Conservation (phyloP, 1,284 basidiomycete genomes). For the Xanthoconium separans region DNA sequence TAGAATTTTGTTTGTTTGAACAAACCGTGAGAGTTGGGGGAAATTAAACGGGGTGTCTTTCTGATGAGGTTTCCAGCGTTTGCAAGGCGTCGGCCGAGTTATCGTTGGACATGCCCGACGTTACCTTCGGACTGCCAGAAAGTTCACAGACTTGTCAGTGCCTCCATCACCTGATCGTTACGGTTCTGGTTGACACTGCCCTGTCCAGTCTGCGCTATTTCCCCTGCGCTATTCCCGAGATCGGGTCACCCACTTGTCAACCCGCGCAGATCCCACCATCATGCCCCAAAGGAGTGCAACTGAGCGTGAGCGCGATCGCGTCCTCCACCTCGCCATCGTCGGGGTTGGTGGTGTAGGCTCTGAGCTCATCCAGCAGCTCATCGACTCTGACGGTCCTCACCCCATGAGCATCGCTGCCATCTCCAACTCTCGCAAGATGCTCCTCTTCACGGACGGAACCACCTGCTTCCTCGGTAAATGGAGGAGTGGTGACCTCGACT, state of each 20-base stretch:
- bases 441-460: conserved; percentile 55
- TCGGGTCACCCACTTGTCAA: conserved; percentile 3
- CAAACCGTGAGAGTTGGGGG: no score
- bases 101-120: neutral
- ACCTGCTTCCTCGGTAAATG: conserved; percentile 33
- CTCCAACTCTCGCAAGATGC: conserved; percentile 72
- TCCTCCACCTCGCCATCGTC: conserved; percentile 70
- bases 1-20: conserved; percentile 26
- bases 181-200: conserved; percentile 7
- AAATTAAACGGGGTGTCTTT: neutral
- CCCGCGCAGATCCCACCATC: conserved; percentile 13
- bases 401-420: conserved; percentile 76
- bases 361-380: conserved; percentile 80
- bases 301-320: conserved; percentile 9
- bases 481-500: conserved; percentile 44
- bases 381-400: conserved; percentile 50
- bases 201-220: conserved; percentile 1
- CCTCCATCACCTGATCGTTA: conserved; percentile 1
- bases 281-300: neutral
- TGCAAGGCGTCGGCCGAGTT: conserved; percentile 12
- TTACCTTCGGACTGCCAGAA: neutral
- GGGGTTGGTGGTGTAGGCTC: conserved; percentile 88
- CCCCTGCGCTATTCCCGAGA: neutral
- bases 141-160: neutral
- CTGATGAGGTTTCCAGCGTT: conserved; percentile 1